phyloP scores from a whole-genome alignment of 2,329 filamentous ascomycete species.

The Blastomyces silverae region DNA sequence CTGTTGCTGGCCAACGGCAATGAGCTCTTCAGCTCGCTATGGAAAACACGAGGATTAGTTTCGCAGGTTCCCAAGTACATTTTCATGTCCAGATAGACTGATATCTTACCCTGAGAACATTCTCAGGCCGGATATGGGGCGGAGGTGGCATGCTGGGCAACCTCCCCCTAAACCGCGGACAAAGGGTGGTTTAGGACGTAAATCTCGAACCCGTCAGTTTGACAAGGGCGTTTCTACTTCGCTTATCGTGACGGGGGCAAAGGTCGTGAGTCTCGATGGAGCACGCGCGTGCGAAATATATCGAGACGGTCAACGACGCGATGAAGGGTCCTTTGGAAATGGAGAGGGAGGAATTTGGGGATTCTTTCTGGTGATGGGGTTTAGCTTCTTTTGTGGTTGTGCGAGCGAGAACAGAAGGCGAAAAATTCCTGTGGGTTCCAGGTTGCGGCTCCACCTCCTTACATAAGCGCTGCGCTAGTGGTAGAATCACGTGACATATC shows the following conservation, averaged over 20 bases:
- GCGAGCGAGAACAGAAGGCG: slow-evolving; percentile 19
- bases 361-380: slow-evolving; percentile 7
- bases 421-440: slow-evolving; percentile 22
- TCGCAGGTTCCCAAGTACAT: slow-evolving; percentile 19
- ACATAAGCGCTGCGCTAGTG: slow-evolving; percentile 5
- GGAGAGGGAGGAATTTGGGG: slow-evolving; percentile 5
- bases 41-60: slow-evolving; percentile 21
- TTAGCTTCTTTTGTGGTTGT: slow-evolving; percentile 19
- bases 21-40: slow-evolving; percentile 90
- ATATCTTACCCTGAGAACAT: slow-evolving; percentile 72
- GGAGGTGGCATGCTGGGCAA: slow-evolving; percentile 74
- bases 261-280: slow-evolving; percentile 6
- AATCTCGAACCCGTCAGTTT: slow-evolving; percentile 7
- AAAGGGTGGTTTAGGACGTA: not conserved
- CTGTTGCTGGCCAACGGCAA: slow-evolving; percentile 88
- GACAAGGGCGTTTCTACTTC: slow-evolving; percentile 6
- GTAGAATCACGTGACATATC: not conserved
- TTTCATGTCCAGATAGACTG: slow-evolving; percentile 6
- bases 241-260: not conserved
- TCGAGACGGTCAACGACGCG: slow-evolving; percentile 12
- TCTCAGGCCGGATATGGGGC: slow-evolving; percentile 96
- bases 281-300: slow-evolving; percentile 12
- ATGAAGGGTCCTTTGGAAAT: not conserved
- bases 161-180: slow-evolving; percentile 24
- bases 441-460: slow-evolving; percentile 9